Evolutionary conservation across 2,329 filamentous ascomycete species (phyloP), one percentile per base, ranked within the genome.

Genomic region (Fusarium mexicanum): DNA sequence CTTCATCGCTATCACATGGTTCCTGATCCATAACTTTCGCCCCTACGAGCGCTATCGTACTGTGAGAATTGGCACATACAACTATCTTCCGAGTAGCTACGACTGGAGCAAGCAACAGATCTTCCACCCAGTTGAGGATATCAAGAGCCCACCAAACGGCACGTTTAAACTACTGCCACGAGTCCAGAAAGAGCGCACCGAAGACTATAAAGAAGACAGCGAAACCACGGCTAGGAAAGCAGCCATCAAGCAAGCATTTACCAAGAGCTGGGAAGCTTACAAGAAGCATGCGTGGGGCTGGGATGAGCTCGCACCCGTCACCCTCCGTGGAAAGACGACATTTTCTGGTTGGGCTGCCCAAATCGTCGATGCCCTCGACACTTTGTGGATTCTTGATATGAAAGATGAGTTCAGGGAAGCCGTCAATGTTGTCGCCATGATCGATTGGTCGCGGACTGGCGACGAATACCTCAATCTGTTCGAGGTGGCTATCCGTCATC

Each of bases 271-370:
- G 88, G 80, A 84, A 33, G 84, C 85, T 12, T 90, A 90, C 77
- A 86, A 86, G 72, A 82, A 83, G 48, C 80, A 88, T 72, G 89
- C 89, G 3, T 91, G 88, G 87, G 81, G 85, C n/a, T 83, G 85
- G 72, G 89, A 91, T 67, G 88, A 91, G 80, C 82, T 91, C 46
- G 81, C 82, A 69, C 89, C 89, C 20, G 78, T 88, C 41, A 84
- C 86, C 13, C 83, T 85, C 58, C 80, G 80, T 47, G 86, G 83
- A 50, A 84, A 81, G 64, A 85, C 87, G 67, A 82, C 80, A 4
- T 88, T 90, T 74, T 86, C 84, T 16, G 87, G 87, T 48, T 91
- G 89, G 84, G 87, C 85, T 24, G 90, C 89, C 4, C 90, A 89
- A 44, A 79, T 91, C 44, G 86, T 91, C 43, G 90, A 91, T 79